These are phyloP conservation scores for Magnaporthiopsis poae DNA, from an alignment of 2,329 filamentous ascomycete genomes.

Conservation along the genomic window DNA sequence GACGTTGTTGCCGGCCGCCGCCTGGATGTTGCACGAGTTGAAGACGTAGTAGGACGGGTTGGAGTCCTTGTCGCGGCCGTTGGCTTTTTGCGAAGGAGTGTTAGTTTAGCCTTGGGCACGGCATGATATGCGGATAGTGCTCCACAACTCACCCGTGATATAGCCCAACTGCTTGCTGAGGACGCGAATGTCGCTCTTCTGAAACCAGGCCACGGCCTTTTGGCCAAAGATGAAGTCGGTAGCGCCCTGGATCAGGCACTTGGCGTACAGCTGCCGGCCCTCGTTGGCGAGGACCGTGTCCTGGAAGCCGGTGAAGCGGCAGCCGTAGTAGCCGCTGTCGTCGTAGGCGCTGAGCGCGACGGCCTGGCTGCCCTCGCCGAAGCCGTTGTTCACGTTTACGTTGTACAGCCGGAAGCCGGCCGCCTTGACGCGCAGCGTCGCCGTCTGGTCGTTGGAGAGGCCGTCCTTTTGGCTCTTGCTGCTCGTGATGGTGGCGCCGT, in stretches of 20 bases:
- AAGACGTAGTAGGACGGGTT: conserved; percentile 36
- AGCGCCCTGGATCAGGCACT: conserved; percentile 25
- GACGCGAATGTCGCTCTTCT: conserved; percentile 30
- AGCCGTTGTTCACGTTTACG: conserved; percentile 40
- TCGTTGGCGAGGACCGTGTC: conserved; percentile 38
- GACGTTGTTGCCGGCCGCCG: conserved; percentile 24
- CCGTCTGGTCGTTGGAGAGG: conserved; percentile 41
- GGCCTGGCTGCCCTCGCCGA: conserved; percentile 37
- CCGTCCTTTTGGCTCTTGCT: conserved; percentile 35
- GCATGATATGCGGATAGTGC: not conserved
- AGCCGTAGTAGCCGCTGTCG: conserved; percentile 37
- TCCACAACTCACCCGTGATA: conserved; percentile 27
- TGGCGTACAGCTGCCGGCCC: conserved; percentile 38
- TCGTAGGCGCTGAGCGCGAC: conserved; percentile 35
- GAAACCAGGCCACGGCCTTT: conserved; percentile 32
- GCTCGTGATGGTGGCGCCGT: conserved; percentile 45
- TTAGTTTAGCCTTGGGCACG: not conserved
- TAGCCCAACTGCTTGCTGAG: conserved; percentile 27
- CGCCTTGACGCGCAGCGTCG: conserved; percentile 34
- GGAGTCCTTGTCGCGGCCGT: conserved; percentile 27
- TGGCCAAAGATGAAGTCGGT: conserved; percentile 28
- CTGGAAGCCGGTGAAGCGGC: conserved; percentile 36
- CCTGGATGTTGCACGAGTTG: conserved; percentile 30
- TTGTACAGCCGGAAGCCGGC: conserved; percentile 52
- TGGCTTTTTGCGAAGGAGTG: conserved; percentile 21